Conservation (phyloP, 495 filamentous ascomycete genomes). For the Cercophora scortea region DNA sequence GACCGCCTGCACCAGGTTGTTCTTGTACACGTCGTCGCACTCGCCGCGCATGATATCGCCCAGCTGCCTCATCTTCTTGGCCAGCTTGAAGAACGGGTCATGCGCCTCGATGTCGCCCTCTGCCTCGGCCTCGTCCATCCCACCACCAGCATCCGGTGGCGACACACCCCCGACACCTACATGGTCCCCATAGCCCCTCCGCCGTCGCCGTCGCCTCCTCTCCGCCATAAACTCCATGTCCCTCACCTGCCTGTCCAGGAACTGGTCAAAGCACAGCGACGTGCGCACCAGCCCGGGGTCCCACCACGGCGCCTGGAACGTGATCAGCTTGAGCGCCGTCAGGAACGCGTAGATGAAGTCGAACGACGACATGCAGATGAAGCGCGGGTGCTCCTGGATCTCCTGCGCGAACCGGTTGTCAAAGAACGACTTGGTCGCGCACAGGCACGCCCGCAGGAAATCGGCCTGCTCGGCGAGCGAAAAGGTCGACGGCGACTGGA, state of each 20-base stretch:
- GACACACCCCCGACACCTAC: background rate
- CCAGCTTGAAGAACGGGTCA: constrained; percentile 10
- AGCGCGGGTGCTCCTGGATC: constrained; percentile 12
- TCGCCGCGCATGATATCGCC: constrained; percentile 2
- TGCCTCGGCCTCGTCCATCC: constrained; percentile 1
- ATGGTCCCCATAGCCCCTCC: background rate
- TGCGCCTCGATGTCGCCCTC: background rate
- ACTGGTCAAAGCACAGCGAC: constrained; percentile 11
- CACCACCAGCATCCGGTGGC: background rate
- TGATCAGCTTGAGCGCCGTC: constrained; percentile 19
- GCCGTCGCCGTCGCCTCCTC: background rate
- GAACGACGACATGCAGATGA: constrained; percentile 17
- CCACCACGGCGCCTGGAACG: constrained; percentile 15
- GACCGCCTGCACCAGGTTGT: constrained; percentile 2
- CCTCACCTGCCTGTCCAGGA: constrained; percentile 9
- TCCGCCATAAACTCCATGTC: constrained; percentile 14
- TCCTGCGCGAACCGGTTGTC: constrained; percentile 6
- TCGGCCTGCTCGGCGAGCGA: constrained; percentile 7
- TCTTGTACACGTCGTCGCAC: constrained; percentile 6
- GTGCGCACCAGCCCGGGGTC: constrained; percentile 10
- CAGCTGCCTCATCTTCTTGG: constrained; percentile 8
- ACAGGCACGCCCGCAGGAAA: constrained; percentile 14
- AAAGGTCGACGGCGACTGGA: background rate
- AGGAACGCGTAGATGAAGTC: constrained; percentile 21
- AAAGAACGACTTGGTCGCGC: constrained; percentile 12